These are phyloP conservation scores for Fraxinus paxiana DNA, from an alignment of 305 asterid species.

Conservation along the genomic window DNA sequence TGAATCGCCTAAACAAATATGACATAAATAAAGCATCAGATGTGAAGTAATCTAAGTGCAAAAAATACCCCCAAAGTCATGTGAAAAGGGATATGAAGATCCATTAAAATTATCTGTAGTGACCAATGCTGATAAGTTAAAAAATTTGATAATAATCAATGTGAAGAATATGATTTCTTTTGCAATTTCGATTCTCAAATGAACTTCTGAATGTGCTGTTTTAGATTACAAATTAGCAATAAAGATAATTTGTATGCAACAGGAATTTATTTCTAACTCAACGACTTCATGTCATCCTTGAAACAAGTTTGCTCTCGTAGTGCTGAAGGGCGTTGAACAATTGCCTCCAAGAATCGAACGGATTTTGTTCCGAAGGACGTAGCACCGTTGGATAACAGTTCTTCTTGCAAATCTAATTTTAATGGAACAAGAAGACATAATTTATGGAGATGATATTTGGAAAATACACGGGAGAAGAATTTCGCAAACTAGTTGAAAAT, in stretches of 20 bases:
- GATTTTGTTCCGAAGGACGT: neutral
- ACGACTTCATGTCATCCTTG: neutral
- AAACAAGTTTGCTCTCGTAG: neutral
- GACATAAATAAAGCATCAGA: too few species aligned
- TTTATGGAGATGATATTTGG: neutral
- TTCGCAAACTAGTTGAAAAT: neutral
- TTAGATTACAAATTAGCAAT: too few species aligned
- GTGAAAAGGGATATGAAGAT: neutral
- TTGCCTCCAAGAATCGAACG: neutral
- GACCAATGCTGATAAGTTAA: neutral
- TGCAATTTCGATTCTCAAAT: neutral
- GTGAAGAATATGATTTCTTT: neutral
- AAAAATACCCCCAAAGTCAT: neutral
- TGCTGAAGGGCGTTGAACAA: neutral
- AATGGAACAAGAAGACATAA: neutral
- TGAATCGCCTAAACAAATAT: too few species aligned
- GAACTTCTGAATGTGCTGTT: too few species aligned
- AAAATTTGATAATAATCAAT: neutral
- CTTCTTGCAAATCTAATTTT: neutral
- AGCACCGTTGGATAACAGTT: neutral
- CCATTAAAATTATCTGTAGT: neutral
- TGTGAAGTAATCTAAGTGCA: neutral
- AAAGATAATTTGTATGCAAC: too few species aligned
- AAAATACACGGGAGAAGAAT: neutral
- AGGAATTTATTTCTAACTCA: too few species aligned